A percentile compares a stretch with the other conserved stretches of the same genome.
Evolutionary conservation across 2,329 filamentous ascomycete species (phyloP).

Genomic region (Karstenula rhodostoma): DNA sequence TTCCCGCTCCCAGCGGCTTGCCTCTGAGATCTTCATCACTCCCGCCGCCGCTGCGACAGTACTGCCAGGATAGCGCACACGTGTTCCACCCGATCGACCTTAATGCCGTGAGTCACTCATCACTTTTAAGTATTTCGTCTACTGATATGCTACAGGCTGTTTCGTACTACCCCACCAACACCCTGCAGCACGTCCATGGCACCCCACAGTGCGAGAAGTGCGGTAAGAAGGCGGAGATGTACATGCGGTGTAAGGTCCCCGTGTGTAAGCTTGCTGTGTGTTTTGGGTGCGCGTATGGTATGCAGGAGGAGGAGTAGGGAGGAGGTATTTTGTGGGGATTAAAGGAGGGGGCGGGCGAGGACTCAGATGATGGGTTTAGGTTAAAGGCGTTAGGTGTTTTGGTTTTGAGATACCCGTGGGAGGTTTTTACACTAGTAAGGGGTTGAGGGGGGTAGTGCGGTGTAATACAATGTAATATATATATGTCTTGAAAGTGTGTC

Average conservation of each 20-base stretch:
- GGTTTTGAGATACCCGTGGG: too few relatives aligned
- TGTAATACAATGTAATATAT: too few relatives aligned
- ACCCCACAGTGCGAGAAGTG: slow-evolving; percentile 32
- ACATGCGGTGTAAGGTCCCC: background rate
- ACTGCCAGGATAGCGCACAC: slow-evolving; percentile 32
- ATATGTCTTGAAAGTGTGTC: too few relatives aligned
- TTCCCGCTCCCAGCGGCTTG: background rate
- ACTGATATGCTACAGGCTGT: slow-evolving; percentile 10
- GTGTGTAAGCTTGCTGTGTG: background rate
- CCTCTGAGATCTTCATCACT: background rate
- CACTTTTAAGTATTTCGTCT: background rate
- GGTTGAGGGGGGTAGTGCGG: too few relatives aligned
- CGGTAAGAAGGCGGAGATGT: slow-evolving; percentile 23
- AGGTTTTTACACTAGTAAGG: too few relatives aligned
- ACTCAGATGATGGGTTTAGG: too few relatives aligned
- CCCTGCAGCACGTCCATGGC: slow-evolving; percentile 28
- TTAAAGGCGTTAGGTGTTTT: too few relatives aligned
- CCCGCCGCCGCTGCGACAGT: slow-evolving; percentile 19
- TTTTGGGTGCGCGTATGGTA: background rate
- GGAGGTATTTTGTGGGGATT: too few relatives aligned
- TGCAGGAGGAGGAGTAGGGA: background rate
- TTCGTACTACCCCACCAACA: slow-evolving; percentile 24
- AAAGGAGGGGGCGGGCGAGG: too few relatives aligned
- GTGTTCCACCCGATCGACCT: slow-evolving; percentile 30
- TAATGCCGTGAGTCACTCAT: slow-evolving; percentile 10